These are phyloP conservation scores for Hypoxylon trugodes DNA, from an alignment of 495 filamentous ascomycete genomes.

Conservation along the genomic window DNA sequence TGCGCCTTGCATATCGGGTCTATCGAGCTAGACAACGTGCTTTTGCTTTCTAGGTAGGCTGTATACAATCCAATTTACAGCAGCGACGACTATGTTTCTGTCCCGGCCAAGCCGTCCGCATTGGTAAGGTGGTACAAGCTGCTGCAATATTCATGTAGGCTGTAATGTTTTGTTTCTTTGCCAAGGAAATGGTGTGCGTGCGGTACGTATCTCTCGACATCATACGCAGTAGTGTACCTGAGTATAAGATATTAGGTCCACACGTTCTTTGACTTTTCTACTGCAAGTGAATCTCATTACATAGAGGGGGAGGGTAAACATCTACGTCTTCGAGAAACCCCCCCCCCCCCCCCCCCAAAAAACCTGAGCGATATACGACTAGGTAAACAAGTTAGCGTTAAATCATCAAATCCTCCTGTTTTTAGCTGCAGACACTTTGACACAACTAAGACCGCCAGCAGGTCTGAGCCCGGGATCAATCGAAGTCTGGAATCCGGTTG, in stretches of 20 bases:
- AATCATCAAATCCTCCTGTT: constrained; percentile 18
- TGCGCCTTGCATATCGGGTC: constrained; percentile 28
- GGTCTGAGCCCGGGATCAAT: constrained; percentile 24
- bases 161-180: not conserved
- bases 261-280: too few relatives aligned
- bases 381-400: not conserved
- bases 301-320: constrained; percentile 32
- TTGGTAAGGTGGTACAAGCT: constrained; percentile 34
- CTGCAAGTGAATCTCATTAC: too few relatives aligned
- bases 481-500: not conserved
- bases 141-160: constrained; percentile 28
- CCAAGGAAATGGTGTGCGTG: constrained; percentile 9
- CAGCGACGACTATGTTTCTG: constrained; percentile 4
- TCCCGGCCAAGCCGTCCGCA: constrained; percentile 18
- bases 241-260: too few relatives aligned
- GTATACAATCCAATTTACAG: constrained; percentile 17
- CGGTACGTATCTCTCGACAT: too few relatives aligned
- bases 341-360: too few relatives aligned
- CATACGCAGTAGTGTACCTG: too few relatives aligned
- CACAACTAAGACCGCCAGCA: constrained; percentile 4
- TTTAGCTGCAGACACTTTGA: constrained; percentile 13
- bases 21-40: constrained; percentile 15
- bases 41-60: constrained; percentile 18
- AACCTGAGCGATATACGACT: too few relatives aligned
- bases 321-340: too few relatives aligned